Evolutionary conservation across 495 filamentous ascomycete species (phyloP).

Genomic region (Trichocladium antarcticum): DNA sequence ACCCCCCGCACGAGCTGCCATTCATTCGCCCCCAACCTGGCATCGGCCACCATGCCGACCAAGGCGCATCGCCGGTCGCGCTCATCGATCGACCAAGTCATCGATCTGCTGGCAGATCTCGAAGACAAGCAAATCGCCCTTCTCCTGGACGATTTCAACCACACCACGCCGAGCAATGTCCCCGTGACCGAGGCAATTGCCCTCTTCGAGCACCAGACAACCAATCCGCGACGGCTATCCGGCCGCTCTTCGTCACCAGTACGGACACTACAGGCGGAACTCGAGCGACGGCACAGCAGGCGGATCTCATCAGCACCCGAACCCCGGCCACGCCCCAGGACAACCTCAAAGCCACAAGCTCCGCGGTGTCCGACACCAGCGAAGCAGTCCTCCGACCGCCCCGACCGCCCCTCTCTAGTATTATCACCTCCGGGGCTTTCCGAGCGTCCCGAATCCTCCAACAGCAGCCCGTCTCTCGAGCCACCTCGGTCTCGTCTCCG

Average conservation of each 20-base stretch:
- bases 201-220: conserved; percentile 21
- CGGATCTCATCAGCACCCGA: conserved; percentile 21
- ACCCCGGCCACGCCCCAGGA: neutral
- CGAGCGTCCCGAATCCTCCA: too few relatives aligned
- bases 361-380: neutral
- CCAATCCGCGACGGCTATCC: conserved; percentile 16
- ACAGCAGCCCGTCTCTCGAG: conserved; percentile 4
- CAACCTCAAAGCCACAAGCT: neutral
- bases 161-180: conserved; percentile 31
- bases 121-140: conserved; percentile 26
- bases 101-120: conserved; percentile 31
- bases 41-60: conserved; percentile 21
- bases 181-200: conserved; percentile 28
- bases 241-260: conserved; percentile 23
- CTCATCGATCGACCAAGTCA: conserved; percentile 32
- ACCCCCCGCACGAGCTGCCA: neutral
- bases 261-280: conserved; percentile 24
- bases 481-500: conserved; percentile 1
- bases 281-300: conserved; percentile 30
- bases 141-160: conserved; percentile 30
- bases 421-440: too few relatives aligned
- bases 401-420: neutral
- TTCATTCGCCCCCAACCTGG: neutral
- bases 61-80: conserved; percentile 24
- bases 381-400: neutral